These are phyloP conservation scores for Kregervanrija delftensis DNA, from an alignment of 805 yeast species.

Conservation along the genomic window DNA sequence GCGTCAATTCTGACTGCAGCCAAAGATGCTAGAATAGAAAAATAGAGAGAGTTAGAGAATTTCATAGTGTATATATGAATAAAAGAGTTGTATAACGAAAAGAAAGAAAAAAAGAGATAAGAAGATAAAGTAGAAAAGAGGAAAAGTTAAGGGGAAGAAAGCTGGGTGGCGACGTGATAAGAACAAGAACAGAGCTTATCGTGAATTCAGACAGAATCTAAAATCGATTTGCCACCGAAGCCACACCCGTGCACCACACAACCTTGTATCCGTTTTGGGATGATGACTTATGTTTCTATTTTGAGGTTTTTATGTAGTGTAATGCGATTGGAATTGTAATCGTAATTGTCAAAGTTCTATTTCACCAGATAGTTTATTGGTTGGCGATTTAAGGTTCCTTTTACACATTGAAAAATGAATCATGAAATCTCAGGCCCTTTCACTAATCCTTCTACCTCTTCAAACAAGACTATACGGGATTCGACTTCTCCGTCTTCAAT, in stretches of 20 bases:
- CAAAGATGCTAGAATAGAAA: constrained; percentile 11
- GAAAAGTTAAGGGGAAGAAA: background rate
- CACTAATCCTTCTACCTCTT: constrained; percentile 2
- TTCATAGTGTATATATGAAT: constrained; percentile 8
- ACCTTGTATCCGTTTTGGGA: too few relatives aligned
- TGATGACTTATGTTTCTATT: too few relatives aligned
- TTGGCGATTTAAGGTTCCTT: too few relatives aligned
- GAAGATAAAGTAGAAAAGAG: constrained; percentile 1
- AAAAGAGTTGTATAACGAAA: background rate
- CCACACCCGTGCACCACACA: too few relatives aligned
- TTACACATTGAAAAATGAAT: too few relatives aligned
- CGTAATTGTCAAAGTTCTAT: too few relatives aligned
- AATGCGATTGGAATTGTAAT: too few relatives aligned
- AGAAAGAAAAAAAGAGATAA: constrained; percentile 1
- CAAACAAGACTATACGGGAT: background rate
- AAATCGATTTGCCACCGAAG: too few relatives aligned
- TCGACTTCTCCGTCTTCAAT: background rate
- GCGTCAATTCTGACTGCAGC: constrained; percentile 12
- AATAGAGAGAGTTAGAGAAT: constrained; percentile 9
- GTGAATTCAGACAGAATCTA: too few relatives aligned
- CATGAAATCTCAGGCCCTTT: too few relatives aligned
- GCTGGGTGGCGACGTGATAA: background rate
- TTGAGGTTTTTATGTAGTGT: too few relatives aligned
- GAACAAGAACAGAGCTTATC: background rate
- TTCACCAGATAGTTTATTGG: too few relatives aligned